These are phyloP conservation scores for Ceratocystis alfenasii DNA, from an alignment of 2,329 filamentous ascomycete species.

Conservation along the genomic window DNA sequence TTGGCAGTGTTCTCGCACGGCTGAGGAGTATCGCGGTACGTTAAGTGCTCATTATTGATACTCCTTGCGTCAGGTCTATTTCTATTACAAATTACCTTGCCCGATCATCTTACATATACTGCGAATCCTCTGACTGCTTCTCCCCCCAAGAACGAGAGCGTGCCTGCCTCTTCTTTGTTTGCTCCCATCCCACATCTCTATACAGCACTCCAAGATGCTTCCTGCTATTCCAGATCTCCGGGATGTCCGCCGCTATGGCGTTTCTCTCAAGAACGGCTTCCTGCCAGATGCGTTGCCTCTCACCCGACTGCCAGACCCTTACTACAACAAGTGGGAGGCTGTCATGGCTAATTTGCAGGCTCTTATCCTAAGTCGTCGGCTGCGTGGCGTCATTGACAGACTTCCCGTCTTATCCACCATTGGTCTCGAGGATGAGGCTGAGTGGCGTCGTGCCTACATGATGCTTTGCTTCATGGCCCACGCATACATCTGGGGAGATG, in stretches of 20 bases:
- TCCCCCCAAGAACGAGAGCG: neutral
- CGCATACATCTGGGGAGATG: constrained; percentile 92
- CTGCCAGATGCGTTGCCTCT: constrained; percentile 72
- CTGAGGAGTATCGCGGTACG: constrained; percentile 50
- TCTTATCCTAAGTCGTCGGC: constrained; percentile 70
- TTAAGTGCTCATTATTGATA: constrained; percentile 39
- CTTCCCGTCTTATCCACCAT: constrained; percentile 75
- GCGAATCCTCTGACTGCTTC: neutral
- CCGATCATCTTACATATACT: neutral
- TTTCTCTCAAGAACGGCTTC: constrained; percentile 71
- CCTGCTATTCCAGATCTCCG: constrained; percentile 50
- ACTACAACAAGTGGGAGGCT: constrained; percentile 92
- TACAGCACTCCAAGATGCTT: constrained; percentile 35
- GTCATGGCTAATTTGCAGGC: constrained; percentile 76
- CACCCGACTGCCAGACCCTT: constrained; percentile 68
- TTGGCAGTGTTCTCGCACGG: constrained; percentile 32
- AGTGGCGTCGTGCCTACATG: constrained; percentile 91
- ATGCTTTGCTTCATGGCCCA: constrained; percentile 85
- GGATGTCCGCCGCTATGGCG: constrained; percentile 53
- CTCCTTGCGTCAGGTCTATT: constrained; percentile 50
- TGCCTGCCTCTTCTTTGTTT: neutral
- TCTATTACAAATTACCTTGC: constrained; percentile 22
- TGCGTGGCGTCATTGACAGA: constrained; percentile 66
- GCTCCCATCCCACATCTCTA: neutral
- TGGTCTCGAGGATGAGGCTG: constrained; percentile 67